Base-by-base conservation (phyloP, 2,329 filamentous ascomycete genomes). In the Neurospora sp. region DNA sequence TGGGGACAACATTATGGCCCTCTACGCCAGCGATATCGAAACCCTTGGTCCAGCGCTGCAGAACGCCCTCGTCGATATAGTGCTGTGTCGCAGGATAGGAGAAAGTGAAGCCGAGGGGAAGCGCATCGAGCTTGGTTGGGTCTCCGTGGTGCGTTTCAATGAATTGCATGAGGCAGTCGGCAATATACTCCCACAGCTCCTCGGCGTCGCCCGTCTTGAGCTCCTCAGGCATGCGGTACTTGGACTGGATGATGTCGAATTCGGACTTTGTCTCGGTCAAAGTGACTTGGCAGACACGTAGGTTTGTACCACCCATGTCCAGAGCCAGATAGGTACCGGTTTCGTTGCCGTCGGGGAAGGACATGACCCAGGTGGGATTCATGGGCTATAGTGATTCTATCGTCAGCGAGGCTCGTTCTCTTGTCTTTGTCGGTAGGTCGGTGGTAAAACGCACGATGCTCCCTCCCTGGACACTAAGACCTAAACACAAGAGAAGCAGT, bases 361-460 rank as follows among this genome's bases (percentile, higher is more conserved):
- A 88, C 89, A 97, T 93, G 73, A 96, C 93, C 95, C 95, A 97
- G 69, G 94, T 97, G 71, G 95, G 92, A 82, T 97, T 97, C 95
- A 98, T 97, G 71, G 95, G 94, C 92, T 97, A 75, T 66, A 6
- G 15, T n/a, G 28, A 33, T 43, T 70, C 74, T 15, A 38, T 41
- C 8, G 8, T 28, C 69, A 75, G 66, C 46, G n/a, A 37, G 37
- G 10, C 40, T 36, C 11, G 8, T 23, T 67, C 12, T 6, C 17
- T n/a, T 33, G 15, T 33, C 23, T 62, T 17, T 62, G 28, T 36
- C 15, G 68, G 66, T 38, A 70, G 41, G 15, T 66, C 23, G 43
- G 66, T n/a, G 52, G 19, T 66, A 19, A 10, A 23, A 85, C 92
- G 85, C 81, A 97, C 93, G 81, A 99, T 98, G 80, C 91, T 96